Percentiles rank a stretch among this genome's conserved stretches.
These are phyloP conservation scores for Penicillium expansum DNA, from an alignment of 2,329 filamentous ascomycete species.

Conservation along the genomic window DNA sequence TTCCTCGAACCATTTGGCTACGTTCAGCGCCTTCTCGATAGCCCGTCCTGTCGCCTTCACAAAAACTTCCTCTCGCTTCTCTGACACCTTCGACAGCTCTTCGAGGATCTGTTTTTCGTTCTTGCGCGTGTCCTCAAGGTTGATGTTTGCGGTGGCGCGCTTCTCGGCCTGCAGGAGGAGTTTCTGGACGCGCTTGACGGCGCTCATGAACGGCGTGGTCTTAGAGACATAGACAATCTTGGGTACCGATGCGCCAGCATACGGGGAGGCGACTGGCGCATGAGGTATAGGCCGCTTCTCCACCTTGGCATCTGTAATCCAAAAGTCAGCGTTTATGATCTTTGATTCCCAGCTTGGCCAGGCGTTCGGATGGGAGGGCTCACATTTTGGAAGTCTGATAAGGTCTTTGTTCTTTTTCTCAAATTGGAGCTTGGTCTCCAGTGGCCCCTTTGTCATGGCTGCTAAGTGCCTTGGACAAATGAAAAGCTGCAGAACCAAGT, in stretches of 20 bases:
- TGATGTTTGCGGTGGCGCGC: conserved; percentile 48
- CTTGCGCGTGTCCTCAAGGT: conserved; percentile 32
- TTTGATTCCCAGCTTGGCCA: background rate
- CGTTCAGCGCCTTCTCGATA: conserved; percentile 55
- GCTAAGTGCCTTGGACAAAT: background rate
- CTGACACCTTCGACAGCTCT: conserved; percentile 32
- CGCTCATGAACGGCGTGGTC: conserved; percentile 56
- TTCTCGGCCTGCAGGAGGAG: conserved; percentile 54
- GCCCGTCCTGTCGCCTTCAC: conserved; percentile 61
- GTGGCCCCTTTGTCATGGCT: conserved; percentile 23
- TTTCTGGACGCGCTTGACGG: conserved; percentile 58
- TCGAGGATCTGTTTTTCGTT: conserved; percentile 34
- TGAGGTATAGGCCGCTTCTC: conserved; percentile 59
- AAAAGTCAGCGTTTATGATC: conserved; percentile 7
- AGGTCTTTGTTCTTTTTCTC: conserved; percentile 40
- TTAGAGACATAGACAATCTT: conserved; percentile 59
- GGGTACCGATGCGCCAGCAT: conserved; percentile 47
- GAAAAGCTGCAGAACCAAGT: background rate
- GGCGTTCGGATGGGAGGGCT: background rate
- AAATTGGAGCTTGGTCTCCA: conserved; percentile 34
- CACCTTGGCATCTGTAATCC: conserved; percentile 45
- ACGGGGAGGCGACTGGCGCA: conserved; percentile 54
- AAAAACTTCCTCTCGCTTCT: conserved; percentile 51
- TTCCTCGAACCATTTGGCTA: conserved; percentile 57
- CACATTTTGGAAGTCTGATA: conserved; percentile 39